These are phyloP conservation scores for Austroboletus eburneus DNA, from an alignment of 768 basidiomycete genomes.

Conservation along the genomic window DNA sequence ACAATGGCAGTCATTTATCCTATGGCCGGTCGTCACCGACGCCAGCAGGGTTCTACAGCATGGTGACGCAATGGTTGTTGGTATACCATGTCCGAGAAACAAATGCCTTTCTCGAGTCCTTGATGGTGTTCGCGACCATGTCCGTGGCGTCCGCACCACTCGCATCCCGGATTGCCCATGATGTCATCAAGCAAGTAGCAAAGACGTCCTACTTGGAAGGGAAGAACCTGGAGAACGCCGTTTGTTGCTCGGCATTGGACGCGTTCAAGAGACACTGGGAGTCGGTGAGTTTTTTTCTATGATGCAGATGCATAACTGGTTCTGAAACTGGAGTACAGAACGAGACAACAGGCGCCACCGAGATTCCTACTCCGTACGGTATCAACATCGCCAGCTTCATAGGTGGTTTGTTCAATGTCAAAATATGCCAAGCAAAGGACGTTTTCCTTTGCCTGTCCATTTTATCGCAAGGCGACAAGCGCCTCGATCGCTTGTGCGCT, in stretches of 20 bases:
- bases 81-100: conserved; percentile 19
- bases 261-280: conserved; percentile 16
- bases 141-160: conserved; percentile 12
- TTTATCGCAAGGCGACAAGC: conserved; percentile 16
- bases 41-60: conserved; percentile 10
- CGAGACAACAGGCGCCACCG: not conserved
- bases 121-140: conserved; percentile 12
- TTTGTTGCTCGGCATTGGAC: conserved; percentile 14
- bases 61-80: conserved; percentile 16
- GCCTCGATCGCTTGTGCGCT: conserved; percentile 29
- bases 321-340: too few relatives aligned
- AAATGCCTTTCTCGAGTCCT: conserved; percentile 13
- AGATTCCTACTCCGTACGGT: conserved; percentile 3
- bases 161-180: conserved; percentile 15
- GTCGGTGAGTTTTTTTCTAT: conserved; percentile 13
- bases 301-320: not conserved
- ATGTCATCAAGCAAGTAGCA: conserved; percentile 3
- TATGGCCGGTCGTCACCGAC: conserved; percentile 1
- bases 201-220: conserved; percentile 10
- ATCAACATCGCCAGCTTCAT: conserved; percentile 31
- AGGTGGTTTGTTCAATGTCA: conserved; percentile 29
- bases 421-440: conserved; percentile 24
- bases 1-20: conserved; percentile 9
- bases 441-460: conserved; percentile 28
- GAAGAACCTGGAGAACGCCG: conserved; percentile 4